Evolutionary conservation across 1,139 yeast genomes (phyloP).

Genomic region (Saccharomyces pastorianus): DNA sequence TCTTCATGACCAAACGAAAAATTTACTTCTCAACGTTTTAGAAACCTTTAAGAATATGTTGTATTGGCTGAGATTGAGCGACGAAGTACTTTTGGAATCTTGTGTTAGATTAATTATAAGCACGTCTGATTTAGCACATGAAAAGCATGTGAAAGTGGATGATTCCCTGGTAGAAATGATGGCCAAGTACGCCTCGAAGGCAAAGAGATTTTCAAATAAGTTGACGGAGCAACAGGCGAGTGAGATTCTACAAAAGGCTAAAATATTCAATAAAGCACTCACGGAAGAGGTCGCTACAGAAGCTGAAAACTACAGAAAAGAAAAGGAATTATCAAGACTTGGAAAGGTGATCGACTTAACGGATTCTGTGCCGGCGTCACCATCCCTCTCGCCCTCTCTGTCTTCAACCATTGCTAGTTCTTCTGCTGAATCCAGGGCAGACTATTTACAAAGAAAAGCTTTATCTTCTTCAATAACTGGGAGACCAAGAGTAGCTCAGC

Average conservation of each 20-base stretch:
- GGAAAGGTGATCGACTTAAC: background rate
- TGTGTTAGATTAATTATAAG: constrained; percentile 66
- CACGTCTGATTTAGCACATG: constrained; percentile 57
- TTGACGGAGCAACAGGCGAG: constrained; percentile 51
- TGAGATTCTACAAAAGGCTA: constrained; percentile 51
- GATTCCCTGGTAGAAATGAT: constrained; percentile 44
- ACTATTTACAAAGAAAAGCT: constrained; percentile 26
- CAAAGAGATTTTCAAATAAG: constrained; percentile 58
- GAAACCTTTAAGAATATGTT: constrained; percentile 53
- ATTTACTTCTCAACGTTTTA: constrained; percentile 32
- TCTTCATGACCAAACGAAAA: constrained; percentile 29
- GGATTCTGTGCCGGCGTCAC: constrained; percentile 5
- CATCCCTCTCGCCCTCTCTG: constrained; percentile 5
- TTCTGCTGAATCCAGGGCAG: constrained; percentile 23
- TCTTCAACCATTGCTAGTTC: background rate
- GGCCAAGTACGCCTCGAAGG: constrained; percentile 57
- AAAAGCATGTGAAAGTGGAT: constrained; percentile 42
- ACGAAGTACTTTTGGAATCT: constrained; percentile 60
- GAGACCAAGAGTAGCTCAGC: constrained; percentile 35
- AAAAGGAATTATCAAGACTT: constrained; percentile 18
- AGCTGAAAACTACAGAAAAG: constrained; percentile 36
- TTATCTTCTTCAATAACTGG: constrained; percentile 25
- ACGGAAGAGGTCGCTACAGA: constrained; percentile 48
- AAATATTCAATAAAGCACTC: constrained; percentile 42
- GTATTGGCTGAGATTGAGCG: constrained; percentile 77